These are phyloP conservation scores for Cicer pinnatifidum DNA, from an alignment of 306 rosid species.

Conservation along the genomic window DNA sequence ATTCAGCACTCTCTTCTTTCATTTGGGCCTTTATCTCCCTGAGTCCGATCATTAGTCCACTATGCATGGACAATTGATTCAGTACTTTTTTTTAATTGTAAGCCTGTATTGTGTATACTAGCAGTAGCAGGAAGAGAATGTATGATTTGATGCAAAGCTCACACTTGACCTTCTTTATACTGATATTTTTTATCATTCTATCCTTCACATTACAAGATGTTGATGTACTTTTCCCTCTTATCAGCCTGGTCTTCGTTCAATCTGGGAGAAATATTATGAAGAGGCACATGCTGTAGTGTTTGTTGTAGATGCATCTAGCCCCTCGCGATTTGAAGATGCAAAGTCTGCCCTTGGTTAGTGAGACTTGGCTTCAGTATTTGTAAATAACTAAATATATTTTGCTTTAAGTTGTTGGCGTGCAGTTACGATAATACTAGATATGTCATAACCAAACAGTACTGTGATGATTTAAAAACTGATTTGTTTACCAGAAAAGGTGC, in stretches of 20 bases:
- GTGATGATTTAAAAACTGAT: slow-evolving; percentile 46
- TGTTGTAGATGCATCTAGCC: slow-evolving; percentile 87
- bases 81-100: slow-evolving; percentile 32
- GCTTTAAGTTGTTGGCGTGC: slow-evolving; percentile 32
- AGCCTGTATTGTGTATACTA: not conserved
- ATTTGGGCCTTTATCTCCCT: no score
- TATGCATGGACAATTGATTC: slow-evolving; percentile 20
- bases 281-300: slow-evolving; percentile 95
- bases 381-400: slow-evolving; percentile 17
- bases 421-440: slow-evolving; percentile 27
- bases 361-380: slow-evolving; percentile 39
- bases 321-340: slow-evolving; percentile 89
- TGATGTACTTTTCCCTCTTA: slow-evolving; percentile 46
- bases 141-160: slow-evolving; percentile 31
- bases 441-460: slow-evolving; percentile 19
- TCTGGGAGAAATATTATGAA: slow-evolving; percentile 99
- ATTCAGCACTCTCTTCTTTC: no score
- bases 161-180: slow-evolving; percentile 4
- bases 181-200: slow-evolving; percentile 24
- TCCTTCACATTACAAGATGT: slow-evolving; percentile 34
- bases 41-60: not conserved
- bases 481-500: slow-evolving; percentile 80
- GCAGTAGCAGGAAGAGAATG: slow-evolving; percentile 38
- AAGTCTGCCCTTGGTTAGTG: slow-evolving; percentile 95
- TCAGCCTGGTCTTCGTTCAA: slow-evolving; percentile 96